Evolutionary conservation across 2,329 filamentous ascomycete genomes (phyloP), one percentile per base, ranked within the genome.

Genomic region (Ascochyta rabiei): DNA sequence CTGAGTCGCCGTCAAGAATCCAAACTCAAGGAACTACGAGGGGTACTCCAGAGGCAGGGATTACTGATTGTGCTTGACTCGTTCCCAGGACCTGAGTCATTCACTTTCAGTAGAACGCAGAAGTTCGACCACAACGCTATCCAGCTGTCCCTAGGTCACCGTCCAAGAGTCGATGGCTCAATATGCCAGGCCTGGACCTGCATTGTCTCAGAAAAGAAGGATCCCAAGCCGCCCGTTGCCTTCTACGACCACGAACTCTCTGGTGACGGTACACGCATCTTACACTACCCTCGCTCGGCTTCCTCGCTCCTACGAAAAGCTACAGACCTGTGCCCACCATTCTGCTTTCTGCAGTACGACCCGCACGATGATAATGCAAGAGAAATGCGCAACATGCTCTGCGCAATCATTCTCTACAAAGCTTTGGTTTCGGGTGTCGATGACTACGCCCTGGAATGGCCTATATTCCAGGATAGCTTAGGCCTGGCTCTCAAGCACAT

Each of bases 321-420:
- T 3, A 42, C 24, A n/a, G 15, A 35, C 0, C 42, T 63, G 13
- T 12, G 34, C 2, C 34, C 46, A 21, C 61, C 61, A 15, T 61
- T 59, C 35, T 50, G 56, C 30, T 63, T 63, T 37, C 30, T 63
- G 7, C 53, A 63, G 10, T 34, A 43, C 15, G 48, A 61, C 18
- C 38, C 48, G 6, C 18, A 46, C 12, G 48, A 43, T 2, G 15
- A 35, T 1, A 23, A 38, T 9, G 24, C 30, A n/a, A 46, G 2
- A 18, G 38, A 39, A 10, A 19, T 50, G 16, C 56, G 56, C 7
- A 31, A 47, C 12, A 63, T 59, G 56, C 34, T 63, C 16, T 58
- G 56, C 26, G 56, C 61, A 13, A 13, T 59, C 10, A 45, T 63
- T 1, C 24, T 57, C 10, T 63, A 63, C 40, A 47, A 53, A 26